Evolutionary conservation across 345 rosid genomes (phyloP).

Genomic region (Isatis tinctoria): DNA sequence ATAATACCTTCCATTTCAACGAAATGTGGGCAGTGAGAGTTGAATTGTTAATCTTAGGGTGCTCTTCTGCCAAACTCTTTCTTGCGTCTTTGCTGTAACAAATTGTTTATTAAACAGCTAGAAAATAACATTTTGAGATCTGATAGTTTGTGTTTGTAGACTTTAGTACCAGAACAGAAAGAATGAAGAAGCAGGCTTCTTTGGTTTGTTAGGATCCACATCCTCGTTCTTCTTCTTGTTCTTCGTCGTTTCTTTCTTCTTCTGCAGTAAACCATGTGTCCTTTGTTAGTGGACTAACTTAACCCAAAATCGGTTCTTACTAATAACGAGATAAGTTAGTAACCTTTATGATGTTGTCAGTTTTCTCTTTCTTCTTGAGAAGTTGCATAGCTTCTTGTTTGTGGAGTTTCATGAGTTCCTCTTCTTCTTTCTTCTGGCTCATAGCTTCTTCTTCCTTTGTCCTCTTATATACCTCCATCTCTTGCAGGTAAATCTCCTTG

Average conservation of each 20-base stretch:
- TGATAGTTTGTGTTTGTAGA: not conserved
- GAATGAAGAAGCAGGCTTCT: constrained; percentile 90
- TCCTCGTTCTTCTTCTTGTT: constrained; percentile 52
- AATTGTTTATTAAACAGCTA: not conserved
- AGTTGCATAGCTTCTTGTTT: constrained; percentile 87
- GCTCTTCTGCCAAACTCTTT: constrained; percentile 48
- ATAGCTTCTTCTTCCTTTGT: constrained; percentile 66
- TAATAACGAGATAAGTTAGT: not conserved
- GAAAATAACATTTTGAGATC: not conserved
- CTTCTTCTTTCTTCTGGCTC: constrained; percentile 58
- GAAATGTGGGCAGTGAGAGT: constrained; percentile 67
- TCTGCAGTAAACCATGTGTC: constrained; percentile 35
- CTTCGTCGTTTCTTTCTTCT: constrained; percentile 54
- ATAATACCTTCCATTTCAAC: constrained; percentile 80
- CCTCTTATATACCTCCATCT: constrained; percentile 79
- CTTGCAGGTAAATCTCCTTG: constrained; percentile 68
- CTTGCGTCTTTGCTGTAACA: constrained; percentile 67
- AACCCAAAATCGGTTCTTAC: too few species aligned
- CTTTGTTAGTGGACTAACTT: not conserved
- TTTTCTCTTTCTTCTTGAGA: constrained; percentile 90
- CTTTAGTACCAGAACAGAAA: constrained; percentile 51
- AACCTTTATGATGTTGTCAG: constrained; percentile 80
- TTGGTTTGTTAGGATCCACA: constrained; percentile 83
- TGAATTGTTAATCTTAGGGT: constrained; percentile 58
- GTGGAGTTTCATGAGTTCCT: constrained; percentile 75